Percentiles rank a stretch among this genome's conserved stretches.
phyloP scores from a whole-genome alignment of 305 asterid genomes.

The Ruellia speciosa region DNA sequence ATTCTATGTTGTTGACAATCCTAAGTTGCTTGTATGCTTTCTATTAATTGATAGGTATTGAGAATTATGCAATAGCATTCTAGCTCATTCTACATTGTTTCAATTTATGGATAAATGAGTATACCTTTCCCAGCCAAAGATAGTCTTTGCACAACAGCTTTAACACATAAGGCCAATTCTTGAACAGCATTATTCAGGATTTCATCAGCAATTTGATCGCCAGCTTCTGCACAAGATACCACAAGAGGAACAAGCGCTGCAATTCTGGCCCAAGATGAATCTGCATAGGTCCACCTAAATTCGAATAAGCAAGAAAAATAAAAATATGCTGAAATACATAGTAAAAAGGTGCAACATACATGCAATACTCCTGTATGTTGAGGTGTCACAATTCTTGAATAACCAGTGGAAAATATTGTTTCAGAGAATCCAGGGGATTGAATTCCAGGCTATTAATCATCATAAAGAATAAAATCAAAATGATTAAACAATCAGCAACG shows the following conservation, averaged over 20 bases:
- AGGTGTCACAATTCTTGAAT: slow-evolving; percentile 8
- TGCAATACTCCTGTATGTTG: slow-evolving; percentile 6
- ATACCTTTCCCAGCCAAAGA: slow-evolving; percentile 78
- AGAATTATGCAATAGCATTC: background rate
- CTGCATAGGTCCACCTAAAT: slow-evolving; percentile 99
- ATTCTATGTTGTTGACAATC: background rate
- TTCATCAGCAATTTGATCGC: slow-evolving; percentile 73
- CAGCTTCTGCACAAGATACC: slow-evolving; percentile 87
- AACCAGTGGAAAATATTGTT: slow-evolving; percentile 3
- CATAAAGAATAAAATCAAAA: background rate
- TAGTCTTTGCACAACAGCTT: slow-evolving; percentile 76
- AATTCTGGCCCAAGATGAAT: slow-evolving; percentile 93
- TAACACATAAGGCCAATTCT: slow-evolving; percentile 71
- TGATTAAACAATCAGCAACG: background rate
- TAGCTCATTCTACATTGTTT: background rate
- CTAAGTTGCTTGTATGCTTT: background rate
- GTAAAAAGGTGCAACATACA: slow-evolving; percentile 10
- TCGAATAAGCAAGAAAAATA: slow-evolving; percentile 48
- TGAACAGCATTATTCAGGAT: slow-evolving; percentile 67
- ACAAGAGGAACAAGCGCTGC: slow-evolving; percentile 91
- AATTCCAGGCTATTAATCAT: background rate
- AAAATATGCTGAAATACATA: slow-evolving; percentile 26
- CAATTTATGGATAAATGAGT: background rate
- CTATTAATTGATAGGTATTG: slow-evolving; percentile 2
- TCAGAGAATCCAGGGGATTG: slow-evolving; percentile 1